Evolutionary conservation across 805 yeast genomes (phyloP).

Genomic region (Barnettozyma populi): DNA sequence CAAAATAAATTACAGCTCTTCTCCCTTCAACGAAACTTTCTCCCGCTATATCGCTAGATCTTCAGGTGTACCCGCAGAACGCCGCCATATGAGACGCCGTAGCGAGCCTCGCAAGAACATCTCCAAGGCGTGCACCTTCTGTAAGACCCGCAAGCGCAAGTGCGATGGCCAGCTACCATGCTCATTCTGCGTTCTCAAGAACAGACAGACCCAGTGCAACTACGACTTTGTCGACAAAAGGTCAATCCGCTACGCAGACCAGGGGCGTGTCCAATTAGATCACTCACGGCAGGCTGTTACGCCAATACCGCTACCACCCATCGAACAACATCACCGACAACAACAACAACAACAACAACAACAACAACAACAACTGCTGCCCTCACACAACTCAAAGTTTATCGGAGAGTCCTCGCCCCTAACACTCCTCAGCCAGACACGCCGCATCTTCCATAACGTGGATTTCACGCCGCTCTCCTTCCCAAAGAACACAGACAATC

Average conservation of each 20-base stretch:
- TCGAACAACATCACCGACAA: neutral
- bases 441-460: neutral
- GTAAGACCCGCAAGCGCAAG: constrained; percentile 33
- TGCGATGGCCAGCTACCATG: constrained; percentile 28
- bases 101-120: constrained; percentile 29
- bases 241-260: constrained; percentile 4
- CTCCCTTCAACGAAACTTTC: too few relatives aligned
- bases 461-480: neutral
- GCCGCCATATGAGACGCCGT: neutral
- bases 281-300: neutral
- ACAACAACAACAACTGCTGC: neutral
- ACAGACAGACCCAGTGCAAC: constrained; percentile 21
- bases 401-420: neutral
- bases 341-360: neutral
- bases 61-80: too few relatives aligned
- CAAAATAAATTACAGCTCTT: too few relatives aligned
- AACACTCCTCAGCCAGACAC: neutral
- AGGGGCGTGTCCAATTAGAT: neutral
- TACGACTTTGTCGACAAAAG: constrained; percentile 16
- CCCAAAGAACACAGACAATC: neutral
- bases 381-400: neutral
- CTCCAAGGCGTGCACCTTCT: constrained; percentile 37
- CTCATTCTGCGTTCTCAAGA: constrained; percentile 26
- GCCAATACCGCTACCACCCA: neutral
- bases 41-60: too few relatives aligned